Conservation (phyloP, 345 rosid genomes). For the Sonneratia caseolaris region DNA sequence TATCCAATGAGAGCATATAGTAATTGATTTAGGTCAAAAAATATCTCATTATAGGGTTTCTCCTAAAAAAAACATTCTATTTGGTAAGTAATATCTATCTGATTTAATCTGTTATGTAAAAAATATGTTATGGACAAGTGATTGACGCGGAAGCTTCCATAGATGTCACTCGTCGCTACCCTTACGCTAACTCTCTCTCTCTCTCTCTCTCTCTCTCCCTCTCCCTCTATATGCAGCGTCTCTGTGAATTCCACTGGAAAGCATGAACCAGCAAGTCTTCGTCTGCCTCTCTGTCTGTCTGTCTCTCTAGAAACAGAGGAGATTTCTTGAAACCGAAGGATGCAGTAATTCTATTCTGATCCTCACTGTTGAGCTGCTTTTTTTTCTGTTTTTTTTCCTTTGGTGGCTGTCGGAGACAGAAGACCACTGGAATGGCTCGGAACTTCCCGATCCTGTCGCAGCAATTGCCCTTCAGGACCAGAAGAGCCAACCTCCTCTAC, state of each 20-base stretch:
- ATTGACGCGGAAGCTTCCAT: too few species aligned
- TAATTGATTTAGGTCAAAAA: too few species aligned
- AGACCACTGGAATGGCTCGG: conserved; percentile 1
- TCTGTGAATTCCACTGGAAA: background rate
- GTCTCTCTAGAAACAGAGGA: background rate
- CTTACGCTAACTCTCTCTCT: background rate
- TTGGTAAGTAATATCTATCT: too few species aligned
- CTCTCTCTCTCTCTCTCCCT: too few species aligned
- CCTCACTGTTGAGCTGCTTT: too few species aligned
- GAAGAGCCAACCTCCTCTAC: conserved; percentile 37
- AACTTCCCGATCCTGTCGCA: conserved; percentile 4
- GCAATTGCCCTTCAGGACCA: conserved; percentile 25
- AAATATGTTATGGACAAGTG: too few species aligned
- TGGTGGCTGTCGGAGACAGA: background rate
- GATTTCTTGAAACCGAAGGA: background rate
- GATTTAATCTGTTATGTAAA: too few species aligned
- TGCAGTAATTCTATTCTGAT: background rate
- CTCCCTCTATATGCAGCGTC: too few species aligned
- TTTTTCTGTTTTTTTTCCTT: background rate
- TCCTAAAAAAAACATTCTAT: too few species aligned
- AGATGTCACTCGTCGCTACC: background rate
- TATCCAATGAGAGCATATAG: too few species aligned
- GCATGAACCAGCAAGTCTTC: background rate
- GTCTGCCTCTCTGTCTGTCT: background rate
- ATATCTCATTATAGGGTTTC: too few species aligned